Conservation (phyloP, 495 filamentous ascomycete genomes). For the Penicillium goetzii region DNA sequence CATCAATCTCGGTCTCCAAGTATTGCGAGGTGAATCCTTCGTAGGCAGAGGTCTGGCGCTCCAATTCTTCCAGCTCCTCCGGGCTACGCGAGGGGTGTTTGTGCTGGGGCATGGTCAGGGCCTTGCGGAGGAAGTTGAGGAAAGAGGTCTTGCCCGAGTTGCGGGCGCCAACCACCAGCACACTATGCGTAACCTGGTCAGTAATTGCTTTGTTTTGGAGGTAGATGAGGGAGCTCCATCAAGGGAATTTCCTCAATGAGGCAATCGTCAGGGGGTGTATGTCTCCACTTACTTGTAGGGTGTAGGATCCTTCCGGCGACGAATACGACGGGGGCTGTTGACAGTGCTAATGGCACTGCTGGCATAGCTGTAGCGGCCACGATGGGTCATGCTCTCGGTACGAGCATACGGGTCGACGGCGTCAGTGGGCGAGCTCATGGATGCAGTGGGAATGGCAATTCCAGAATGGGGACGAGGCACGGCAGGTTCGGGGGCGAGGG, state of each 20-base stretch:
- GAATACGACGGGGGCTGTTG: slow-evolving; percentile 90
- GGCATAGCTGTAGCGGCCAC: slow-evolving; percentile 95
- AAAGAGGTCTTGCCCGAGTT: slow-evolving; percentile 96
- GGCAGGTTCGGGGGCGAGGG: slow-evolving; percentile 17
- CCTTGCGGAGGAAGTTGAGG: slow-evolving; percentile 88
- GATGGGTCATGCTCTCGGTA: slow-evolving; percentile 94
- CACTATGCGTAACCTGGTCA: slow-evolving; percentile 52
- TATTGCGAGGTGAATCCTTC: slow-evolving; percentile 82
- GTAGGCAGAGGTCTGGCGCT: slow-evolving; percentile 47
- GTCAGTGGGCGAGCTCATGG: slow-evolving; percentile 45
- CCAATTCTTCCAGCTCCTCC: slow-evolving; percentile 51
- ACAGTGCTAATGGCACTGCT: slow-evolving; percentile 89
- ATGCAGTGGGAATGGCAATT: slow-evolving; percentile 17
- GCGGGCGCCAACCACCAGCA: slow-evolving; percentile 86
- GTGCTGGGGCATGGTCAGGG: slow-evolving; percentile 77
- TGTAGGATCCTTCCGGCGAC: slow-evolving; percentile 94
- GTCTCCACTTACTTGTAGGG: slow-evolving; percentile 85
- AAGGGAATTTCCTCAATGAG: background rate
- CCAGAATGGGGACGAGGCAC: slow-evolving; percentile 29
- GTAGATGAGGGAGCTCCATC: background rate
- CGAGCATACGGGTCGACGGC: slow-evolving; percentile 75
- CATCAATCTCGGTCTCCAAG: slow-evolving; percentile 92
- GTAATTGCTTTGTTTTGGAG: background rate
- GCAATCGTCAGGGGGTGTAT: background rate
- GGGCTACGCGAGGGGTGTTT: slow-evolving; percentile 64